Percentiles rank a stretch among this genome's conserved stretches.
These are phyloP conservation scores for Camellia oleifera DNA, from an alignment of 179 eudicot genomes.

Conservation along the genomic window DNA sequence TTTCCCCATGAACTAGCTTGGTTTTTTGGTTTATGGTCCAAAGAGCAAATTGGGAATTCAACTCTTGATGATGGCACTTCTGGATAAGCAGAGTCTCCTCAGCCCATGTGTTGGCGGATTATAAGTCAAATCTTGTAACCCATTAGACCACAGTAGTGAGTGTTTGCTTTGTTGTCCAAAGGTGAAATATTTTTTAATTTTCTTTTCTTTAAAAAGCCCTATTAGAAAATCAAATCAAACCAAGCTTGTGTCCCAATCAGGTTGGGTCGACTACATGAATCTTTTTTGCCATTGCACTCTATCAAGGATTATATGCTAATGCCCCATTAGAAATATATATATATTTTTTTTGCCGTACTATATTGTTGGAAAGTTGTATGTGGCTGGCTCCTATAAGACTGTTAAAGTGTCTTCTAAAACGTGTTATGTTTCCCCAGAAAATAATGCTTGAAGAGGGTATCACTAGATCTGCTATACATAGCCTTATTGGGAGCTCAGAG, in stretches of 20 bases:
- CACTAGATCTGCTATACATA: conserved; percentile 52
- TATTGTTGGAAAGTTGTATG: neutral
- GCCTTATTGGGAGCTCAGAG: conserved; percentile 56
- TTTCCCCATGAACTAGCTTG: neutral
- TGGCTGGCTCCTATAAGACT: neutral
- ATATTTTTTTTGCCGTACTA: too few species aligned
- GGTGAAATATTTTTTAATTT: neutral
- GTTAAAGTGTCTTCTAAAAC: conserved; percentile 6
- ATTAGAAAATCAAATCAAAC: neutral
- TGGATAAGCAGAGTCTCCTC: neutral
- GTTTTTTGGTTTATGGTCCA: neutral
- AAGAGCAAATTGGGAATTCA: neutral
- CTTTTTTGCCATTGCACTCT: too few species aligned
- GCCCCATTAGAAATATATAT: too few species aligned
- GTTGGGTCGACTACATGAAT: too few species aligned
- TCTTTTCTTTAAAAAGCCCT: neutral
- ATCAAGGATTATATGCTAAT: too few species aligned
- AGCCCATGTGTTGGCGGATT: neutral
- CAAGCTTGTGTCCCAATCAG: too few species aligned
- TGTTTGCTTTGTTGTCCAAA: neutral
- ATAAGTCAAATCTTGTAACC: neutral
- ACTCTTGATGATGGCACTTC: too few species aligned
- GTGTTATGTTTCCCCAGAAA: conserved; percentile 27
- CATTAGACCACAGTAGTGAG: neutral
- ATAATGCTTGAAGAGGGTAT: conserved; percentile 58